Base-by-base conservation (phyloP, 768 basidiomycete species). In the Kwoniella dendrophila region DNA sequence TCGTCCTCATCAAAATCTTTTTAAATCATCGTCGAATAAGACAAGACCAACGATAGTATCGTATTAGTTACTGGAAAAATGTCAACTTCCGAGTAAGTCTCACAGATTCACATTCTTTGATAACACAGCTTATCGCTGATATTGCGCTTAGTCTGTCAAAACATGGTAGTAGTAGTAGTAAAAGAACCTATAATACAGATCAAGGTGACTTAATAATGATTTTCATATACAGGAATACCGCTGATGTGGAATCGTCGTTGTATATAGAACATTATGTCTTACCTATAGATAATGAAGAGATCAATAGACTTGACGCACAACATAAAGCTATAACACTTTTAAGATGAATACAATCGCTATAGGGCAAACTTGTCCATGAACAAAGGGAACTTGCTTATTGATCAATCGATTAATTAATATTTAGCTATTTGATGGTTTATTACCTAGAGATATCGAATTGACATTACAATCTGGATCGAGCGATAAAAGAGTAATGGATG, bases 201-300 rank as follows among this genome's bases (percentile, higher is more conserved):
- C 44, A 45, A 45, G 44, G 44, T 45, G 44, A 20, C 36, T 38
- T 38, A 18, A 45, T 45, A 11, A 26, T 45, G 5, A 24, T 45
- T 20, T 14, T 16, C 38, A 4, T 40, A 40, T 20, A n/a, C n/a
- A n/a, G n/a, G n/a, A n/a, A n/a, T n/a, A n/a, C n/a, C 36, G 8
- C 36, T 8, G 18, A 38, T 26, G 12, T 12, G 44, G 12, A 12
- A n/a, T 45, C 2, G 16, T 45, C 24, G 2, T 45, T 12, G 12
- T 24, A 22, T 11, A 24, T 26, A 45, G 44, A 45, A n/a, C 44
- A 26, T 11, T 45, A 45, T 26, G 24, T 45, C 44, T 22, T 45
- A n/a, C 44, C 44, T 45, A 22, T 26, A n/a, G 44, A 45, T 45
- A 16, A 45, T n/a, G n/a, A 45, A 24, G 44, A 45, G 44, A 26